Base-by-base conservation (phyloP, 306 rosid genomes). In the Prunus persica region DNA sequence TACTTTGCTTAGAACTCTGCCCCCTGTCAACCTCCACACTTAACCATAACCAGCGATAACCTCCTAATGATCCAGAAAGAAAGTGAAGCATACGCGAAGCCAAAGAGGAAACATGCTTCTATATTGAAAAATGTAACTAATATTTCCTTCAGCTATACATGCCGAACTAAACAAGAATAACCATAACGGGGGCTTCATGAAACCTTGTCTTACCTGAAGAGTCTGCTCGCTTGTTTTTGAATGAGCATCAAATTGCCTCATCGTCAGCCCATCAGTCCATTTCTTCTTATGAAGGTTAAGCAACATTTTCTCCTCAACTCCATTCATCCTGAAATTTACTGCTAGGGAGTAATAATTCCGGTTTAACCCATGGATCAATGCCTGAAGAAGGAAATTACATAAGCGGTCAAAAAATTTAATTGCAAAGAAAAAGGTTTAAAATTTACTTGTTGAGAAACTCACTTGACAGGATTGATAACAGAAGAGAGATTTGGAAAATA, bases 211-310 rank as follows among this genome's bases (percentile, higher is more conserved):
- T 28, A 92, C 98, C 89, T 89, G 95, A 70, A 94, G 95, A 18
- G 96, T 94, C 82, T 92, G 95, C 74, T 94, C 95, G 80, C 92
- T 92, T 60, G 97, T 94, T 83, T 89, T 94, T 18, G 98, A 92
- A 82, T 94, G 98, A 58, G 91, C 73, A 78, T 92, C 98, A 69
- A 92, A 94, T 18, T 32, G 95, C 71, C 83, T 79, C 3, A 92
- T 93, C 46, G 96, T 90, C 74, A 92, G 83, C 73, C 96, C 97
- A 84, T 94, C 97, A 55, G 97, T 92, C 97, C 98, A 94, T 78
- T 91, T 94, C 89, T 94, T 94, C 88, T 94, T 94, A 78, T 94
- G 96, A 84, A 94, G 98, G 78, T 88, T 94, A 68, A 90, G 96
- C 49, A 94, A 78, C 98, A 90, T 94, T 87, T 88, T 92, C 88